Percentiles rank a stretch among this genome's conserved stretches.
phyloP scores from a whole-genome alignment of 768 basidiomycete species.

The Dendrothele bispora region DNA sequence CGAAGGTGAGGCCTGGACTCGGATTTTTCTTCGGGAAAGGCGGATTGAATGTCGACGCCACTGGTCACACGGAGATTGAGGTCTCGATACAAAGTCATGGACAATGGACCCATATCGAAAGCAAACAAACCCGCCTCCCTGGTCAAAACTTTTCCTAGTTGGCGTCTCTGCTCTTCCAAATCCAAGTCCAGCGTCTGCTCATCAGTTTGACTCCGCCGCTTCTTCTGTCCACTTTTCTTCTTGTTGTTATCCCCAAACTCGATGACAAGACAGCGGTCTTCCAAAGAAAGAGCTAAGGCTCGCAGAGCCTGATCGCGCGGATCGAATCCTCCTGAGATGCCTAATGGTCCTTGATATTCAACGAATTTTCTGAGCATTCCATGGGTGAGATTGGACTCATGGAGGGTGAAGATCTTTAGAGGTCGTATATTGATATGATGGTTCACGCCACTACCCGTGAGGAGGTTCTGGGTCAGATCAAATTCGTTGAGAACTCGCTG shows the following conservation, averaged over 20 bases:
- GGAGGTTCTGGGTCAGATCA: not conserved
- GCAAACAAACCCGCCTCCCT: slow-evolving; percentile 44
- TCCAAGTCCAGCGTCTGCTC: slow-evolving; percentile 4
- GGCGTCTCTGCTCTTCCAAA: not conserved
- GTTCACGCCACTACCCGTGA: not conserved
- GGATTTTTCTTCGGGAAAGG: slow-evolving; percentile 32
- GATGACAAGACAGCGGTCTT: slow-evolving; percentile 32
- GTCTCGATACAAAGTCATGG: slow-evolving; percentile 46
- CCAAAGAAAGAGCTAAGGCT: slow-evolving; percentile 45
- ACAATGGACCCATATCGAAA: slow-evolving; percentile 53
- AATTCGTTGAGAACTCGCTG: no score
- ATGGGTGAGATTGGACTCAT: not conserved
- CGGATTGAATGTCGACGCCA: slow-evolving; percentile 61
- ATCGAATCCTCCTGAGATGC: slow-evolving; percentile 49
- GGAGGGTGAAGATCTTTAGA: not conserved
- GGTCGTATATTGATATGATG: not conserved
- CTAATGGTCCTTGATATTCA: slow-evolving; percentile 32
- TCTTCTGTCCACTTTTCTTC: slow-evolving; percentile 13
- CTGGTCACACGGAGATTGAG: slow-evolving; percentile 41
- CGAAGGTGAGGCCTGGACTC: no score
- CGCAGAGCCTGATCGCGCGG: slow-evolving; percentile 38
- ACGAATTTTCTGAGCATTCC: not conserved
- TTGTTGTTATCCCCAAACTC: slow-evolving; percentile 26
- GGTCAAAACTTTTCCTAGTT: slow-evolving; percentile 40
- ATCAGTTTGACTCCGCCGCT: slow-evolving; percentile 17